These are phyloP conservation scores for Gymnopus androsaceus DNA, from an alignment of 1,284 basidiomycete genomes.

Conservation along the genomic window DNA sequence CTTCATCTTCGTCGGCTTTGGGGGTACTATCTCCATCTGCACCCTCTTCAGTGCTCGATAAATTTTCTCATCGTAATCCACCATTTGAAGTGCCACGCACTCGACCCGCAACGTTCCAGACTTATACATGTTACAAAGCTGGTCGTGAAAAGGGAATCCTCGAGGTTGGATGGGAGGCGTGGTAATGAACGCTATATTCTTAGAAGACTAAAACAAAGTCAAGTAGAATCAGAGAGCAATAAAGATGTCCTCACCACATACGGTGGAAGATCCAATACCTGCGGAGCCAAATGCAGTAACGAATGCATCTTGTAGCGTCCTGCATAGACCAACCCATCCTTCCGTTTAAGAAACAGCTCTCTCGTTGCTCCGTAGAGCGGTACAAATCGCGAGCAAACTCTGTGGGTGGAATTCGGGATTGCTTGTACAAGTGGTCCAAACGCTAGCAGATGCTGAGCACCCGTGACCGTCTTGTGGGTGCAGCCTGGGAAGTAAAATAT, in stretches of 20 bases:
- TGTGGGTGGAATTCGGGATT: background rate
- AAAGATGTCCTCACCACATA: background rate
- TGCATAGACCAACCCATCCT: background rate
- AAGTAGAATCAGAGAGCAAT: background rate
- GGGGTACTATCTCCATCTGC: too few species aligned
- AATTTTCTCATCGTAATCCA: background rate
- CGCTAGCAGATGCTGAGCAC: background rate
- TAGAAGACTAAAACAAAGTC: background rate
- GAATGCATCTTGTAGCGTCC: background rate
- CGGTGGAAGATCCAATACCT: background rate
- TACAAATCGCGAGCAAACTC: background rate
- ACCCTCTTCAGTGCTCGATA: background rate
- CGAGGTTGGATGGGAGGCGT: background rate
- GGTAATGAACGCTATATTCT: background rate
- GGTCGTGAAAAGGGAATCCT: background rate
- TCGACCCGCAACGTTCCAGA: background rate
- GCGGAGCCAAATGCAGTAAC: background rate
- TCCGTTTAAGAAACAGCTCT: background rate
- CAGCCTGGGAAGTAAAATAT: background rate
- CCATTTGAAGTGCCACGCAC: background rate
- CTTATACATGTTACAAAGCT: background rate
- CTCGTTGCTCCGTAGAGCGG: background rate
- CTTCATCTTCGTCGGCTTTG: too few species aligned
- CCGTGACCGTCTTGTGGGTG: background rate
- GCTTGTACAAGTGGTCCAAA: background rate